phyloP scores from a whole-genome alignment of 768 basidiomycete genomes.

The Psilocybe subaeruginosa region DNA sequence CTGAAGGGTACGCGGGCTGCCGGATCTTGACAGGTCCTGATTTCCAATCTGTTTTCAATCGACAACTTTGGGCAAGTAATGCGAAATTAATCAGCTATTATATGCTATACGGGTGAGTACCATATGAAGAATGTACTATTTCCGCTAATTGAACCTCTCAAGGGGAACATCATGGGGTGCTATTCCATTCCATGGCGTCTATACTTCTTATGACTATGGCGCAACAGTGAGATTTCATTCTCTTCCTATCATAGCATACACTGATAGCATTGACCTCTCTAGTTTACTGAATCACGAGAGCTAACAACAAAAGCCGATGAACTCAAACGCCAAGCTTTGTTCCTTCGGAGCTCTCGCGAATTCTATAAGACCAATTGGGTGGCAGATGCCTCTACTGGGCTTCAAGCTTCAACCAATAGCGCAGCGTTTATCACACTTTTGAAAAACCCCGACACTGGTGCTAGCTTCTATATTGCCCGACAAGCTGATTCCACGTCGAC shows the following conservation, averaged over 20 bases:
- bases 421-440: conserved; percentile 64
- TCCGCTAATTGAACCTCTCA: background rate
- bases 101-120: conserved; percentile 75
- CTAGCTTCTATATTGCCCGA: conserved; percentile 72
- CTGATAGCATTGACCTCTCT: background rate
- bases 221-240: conserved; percentile 41
- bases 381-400: conserved; percentile 59
- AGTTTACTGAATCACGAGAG: conserved; percentile 69
- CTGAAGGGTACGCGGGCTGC: conserved; percentile 64
- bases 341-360: conserved; percentile 77
- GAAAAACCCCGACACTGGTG: conserved; percentile 65
- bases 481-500: conserved; percentile 69
- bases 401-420: conserved; percentile 40
- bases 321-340: conserved; percentile 76
- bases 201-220: conserved; percentile 85
- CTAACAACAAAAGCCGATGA: conserved; percentile 74
- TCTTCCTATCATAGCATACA: background rate
- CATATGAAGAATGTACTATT: background rate
- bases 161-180: conserved; percentile 89
- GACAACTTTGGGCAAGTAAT: conserved; percentile 78
- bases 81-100: conserved; percentile 84
- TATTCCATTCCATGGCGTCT: conserved; percentile 77
- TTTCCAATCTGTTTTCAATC: conserved; percentile 81
- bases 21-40: conserved; percentile 67
- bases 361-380: conserved; percentile 83